Conservation (phyloP, 257 asterid species). For the Fraxinus pennsylvanica region DNA sequence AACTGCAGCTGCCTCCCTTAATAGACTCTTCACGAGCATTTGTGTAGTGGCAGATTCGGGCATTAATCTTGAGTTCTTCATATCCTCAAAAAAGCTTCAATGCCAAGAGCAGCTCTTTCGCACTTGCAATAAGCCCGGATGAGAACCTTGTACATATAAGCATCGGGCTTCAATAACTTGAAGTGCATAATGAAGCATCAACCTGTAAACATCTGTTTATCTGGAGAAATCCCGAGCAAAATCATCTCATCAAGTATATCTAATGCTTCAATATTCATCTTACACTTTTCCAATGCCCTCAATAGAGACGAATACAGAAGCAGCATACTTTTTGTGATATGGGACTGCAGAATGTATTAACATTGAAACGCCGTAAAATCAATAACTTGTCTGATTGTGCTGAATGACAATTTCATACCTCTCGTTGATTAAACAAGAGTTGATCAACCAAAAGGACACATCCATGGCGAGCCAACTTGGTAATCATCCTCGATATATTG, state of each 20-base stretch:
- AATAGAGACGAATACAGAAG: constrained; percentile 70
- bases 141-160: constrained; percentile 78
- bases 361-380: constrained; percentile 79
- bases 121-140: constrained; percentile 85
- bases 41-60: constrained; percentile 64
- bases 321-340: constrained; percentile 48
- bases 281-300: constrained; percentile 74
- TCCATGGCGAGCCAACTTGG: constrained; percentile 78
- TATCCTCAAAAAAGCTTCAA: constrained; percentile 75
- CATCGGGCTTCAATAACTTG: constrained; percentile 82
- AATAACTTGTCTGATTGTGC: constrained; percentile 67
- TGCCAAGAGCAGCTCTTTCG: constrained; percentile 86
- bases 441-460: constrained; percentile 62
- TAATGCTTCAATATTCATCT: constrained; percentile 57
- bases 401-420: constrained; percentile 65
- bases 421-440: constrained; percentile 66
- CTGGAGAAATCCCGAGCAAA: constrained; percentile 57
- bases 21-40: constrained; percentile 72
- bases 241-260: constrained; percentile 83
- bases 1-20: constrained; percentile 87
- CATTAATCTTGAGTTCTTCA: constrained; percentile 56
- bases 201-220: constrained; percentile 77
- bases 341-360: constrained; percentile 57
- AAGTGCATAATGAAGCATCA: constrained; percentile 88
- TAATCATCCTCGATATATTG: constrained; percentile 74